Base-by-base conservation (phyloP, 202 grass and related monocot species). In the Brachypodium distachyon region DNA sequence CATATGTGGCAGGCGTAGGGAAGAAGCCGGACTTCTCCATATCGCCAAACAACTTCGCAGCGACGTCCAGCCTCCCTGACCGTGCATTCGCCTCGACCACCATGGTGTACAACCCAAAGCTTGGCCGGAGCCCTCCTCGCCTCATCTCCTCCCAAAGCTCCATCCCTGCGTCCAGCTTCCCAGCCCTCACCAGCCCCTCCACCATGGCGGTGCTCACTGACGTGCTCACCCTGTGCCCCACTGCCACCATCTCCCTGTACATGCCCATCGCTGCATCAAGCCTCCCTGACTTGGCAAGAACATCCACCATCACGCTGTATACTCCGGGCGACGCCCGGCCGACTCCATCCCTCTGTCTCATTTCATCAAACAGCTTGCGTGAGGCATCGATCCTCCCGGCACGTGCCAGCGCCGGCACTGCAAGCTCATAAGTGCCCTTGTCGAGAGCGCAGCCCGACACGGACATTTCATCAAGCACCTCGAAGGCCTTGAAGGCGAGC, bases 11-110 rank as follows among this genome's bases (percentile, higher is more conserved):
- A 0, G 91, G 95, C 0, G 95, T 95, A 18, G 95, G 95, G 29
- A 98, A 94, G 68, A 95, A 98, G 7, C 91, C 95, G 25, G 91
- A 83, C 70, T 85, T 98, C 74, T 98, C 95, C 95, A 98, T 98
- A 22, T 98, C 89, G 0, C 81, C 78, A 67, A 98, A 98, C 67
- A 92, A 83, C 47, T 65, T 67, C 3, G 85, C 61, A 0, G 95
- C 89, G 0, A 74, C 12, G 5, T 92, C 85, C 37, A 90, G 44
- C 80, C 92, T 81, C 13, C 91, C 95, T 2, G 91, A 98, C 36
- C 88, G 88, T 39, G 95, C 95, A 78, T 98, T 91, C 3, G 91
- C 84, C 80, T 98, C 95, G 0, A 98, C 85, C 49, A 98, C 87
- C 87, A 98, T 84, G 9, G 89, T 95, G 75, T 98, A 92, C 62